Evolutionary conservation across 2,329 filamentous ascomycete genomes (phyloP).

Genomic region (Ophiostoma sp.): DNA sequence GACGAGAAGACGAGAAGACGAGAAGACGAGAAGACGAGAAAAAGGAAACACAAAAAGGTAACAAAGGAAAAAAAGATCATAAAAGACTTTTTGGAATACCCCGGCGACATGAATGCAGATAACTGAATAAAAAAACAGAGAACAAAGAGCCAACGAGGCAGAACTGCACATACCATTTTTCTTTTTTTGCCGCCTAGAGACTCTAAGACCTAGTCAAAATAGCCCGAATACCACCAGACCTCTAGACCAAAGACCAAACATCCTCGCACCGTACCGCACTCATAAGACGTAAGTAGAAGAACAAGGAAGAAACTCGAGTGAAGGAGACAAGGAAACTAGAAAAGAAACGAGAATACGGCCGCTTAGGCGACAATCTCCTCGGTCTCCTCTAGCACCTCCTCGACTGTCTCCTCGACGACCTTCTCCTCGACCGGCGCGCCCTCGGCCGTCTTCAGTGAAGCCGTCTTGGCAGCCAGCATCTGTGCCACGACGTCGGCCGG

Average conservation of each 20-base stretch:
- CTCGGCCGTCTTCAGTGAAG: conserved; percentile 50
- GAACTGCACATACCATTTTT: background rate
- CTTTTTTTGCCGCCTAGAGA: background rate
- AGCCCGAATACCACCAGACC: background rate
- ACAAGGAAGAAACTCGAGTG: background rate
- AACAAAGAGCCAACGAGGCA: background rate
- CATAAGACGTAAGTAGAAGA: background rate
- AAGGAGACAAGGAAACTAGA: background rate
- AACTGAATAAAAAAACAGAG: background rate
- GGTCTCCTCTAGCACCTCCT: conserved; percentile 77
- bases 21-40: background rate
- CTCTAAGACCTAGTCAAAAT: conserved; percentile 2
- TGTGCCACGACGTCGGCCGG: conserved; percentile 59
- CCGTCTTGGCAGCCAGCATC: conserved; percentile 53
- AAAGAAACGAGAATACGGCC: background rate
- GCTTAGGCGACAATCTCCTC: conserved; percentile 61
- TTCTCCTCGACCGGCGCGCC: conserved; percentile 72
- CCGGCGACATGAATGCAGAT: background rate
- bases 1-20: background rate
- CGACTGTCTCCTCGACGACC: conserved; percentile 82
- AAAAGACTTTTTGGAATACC: conserved; percentile 3
- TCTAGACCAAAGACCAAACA: conserved; percentile 6
- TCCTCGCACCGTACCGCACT: background rate
- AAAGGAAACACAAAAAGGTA: background rate
- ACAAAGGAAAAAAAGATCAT: conserved; percentile 4